These are phyloP conservation scores for Pseudonitzschia multiseries DNA, from an alignment of 108 stramenopile species.

Conservation along the genomic window DNA sequence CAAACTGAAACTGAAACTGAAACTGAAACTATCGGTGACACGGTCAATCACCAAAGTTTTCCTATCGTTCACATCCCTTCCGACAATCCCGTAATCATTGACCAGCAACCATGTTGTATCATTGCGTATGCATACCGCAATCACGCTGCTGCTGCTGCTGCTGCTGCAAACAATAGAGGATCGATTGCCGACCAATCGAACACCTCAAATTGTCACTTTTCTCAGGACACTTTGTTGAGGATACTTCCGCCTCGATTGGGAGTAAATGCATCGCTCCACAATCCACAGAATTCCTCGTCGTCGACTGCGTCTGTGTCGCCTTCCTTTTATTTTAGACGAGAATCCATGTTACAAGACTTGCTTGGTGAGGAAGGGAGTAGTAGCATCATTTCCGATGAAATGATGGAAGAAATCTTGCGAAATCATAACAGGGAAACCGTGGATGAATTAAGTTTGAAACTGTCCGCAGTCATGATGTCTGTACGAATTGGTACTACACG, in stretches of 20 bases:
- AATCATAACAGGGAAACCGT: constrained; percentile 42
- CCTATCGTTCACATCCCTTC: constrained; percentile 33
- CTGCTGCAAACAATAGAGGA: not conserved
- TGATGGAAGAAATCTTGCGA: constrained; percentile 27
- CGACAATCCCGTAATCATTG: constrained; percentile 27
- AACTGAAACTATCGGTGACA: not conserved
- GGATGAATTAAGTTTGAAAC: constrained; percentile 31
- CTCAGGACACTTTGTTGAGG: constrained; percentile 27
- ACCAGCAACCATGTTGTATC: constrained; percentile 30
- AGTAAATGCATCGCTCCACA: not conserved
- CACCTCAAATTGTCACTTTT: not conserved
- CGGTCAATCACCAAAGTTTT: not conserved
- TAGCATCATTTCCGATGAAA: constrained; percentile 6
- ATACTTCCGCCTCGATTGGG: constrained; percentile 25
- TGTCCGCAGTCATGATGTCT: constrained; percentile 20
- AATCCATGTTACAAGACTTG: constrained; percentile 14
- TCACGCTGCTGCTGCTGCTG: not conserved
- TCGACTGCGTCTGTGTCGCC: not conserved
- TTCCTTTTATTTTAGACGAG: not conserved
- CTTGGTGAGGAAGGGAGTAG: constrained; percentile 20
- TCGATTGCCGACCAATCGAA: not conserved
- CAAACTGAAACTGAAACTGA: not conserved
- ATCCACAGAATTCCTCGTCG: not conserved
- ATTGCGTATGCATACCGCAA: constrained; percentile 13
- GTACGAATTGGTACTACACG: constrained; percentile 41